Base-by-base conservation (phyloP, 2,329 filamentous ascomycete species). In the Hymenoscyphus fraxineus region DNA sequence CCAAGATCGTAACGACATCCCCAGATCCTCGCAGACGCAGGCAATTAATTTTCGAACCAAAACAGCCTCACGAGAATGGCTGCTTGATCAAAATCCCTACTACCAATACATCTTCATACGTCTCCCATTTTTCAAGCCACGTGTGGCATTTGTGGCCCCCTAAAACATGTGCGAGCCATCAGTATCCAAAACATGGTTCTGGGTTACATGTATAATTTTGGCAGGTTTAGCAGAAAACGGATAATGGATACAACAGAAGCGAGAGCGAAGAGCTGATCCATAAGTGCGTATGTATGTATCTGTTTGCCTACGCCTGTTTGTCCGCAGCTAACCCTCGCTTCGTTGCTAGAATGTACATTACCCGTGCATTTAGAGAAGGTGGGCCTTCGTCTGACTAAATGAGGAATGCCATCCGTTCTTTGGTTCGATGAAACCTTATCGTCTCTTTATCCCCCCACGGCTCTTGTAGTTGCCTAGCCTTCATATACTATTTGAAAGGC, bases 1-100 rank as follows among this genome's bases (percentile, higher is more conserved):
- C 47, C 19, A 54, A 54, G 47, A 27, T 10, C 47, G 12, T 22
- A 54, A 54, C 47, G 47, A 54, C 47, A 54, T 54, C 47, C 13
- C 22, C 19, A 51, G 10, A 54, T 54, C 47, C 47, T 54, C 47
- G n/a, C 40, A 54, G 47, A 54, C 47, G 47, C 47, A 54, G n/a
- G 47, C 19, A 54, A 54, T 54, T 54, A 27, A 27, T 54, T 54
- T 54, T 27, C 47, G 19, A 54, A 27, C 19, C 19, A 54, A 54
- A 54, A 22, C 7, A 54, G 47, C 47, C 47, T 54, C 47, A 54
- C 47, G 47, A 54, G 47, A 54, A 54, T 54, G 47, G 19, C 22
- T 27, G 9, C 19, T 54, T 54, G 47, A 27, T 54, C 19, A 54
- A 51, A 15, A 54, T 27, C 47, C 47, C 47, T 54, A 13, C 19